phyloP scores from a whole-genome alignment of 2,329 filamentous ascomycete genomes.

The Hawksworthiomyces lignivorus region DNA sequence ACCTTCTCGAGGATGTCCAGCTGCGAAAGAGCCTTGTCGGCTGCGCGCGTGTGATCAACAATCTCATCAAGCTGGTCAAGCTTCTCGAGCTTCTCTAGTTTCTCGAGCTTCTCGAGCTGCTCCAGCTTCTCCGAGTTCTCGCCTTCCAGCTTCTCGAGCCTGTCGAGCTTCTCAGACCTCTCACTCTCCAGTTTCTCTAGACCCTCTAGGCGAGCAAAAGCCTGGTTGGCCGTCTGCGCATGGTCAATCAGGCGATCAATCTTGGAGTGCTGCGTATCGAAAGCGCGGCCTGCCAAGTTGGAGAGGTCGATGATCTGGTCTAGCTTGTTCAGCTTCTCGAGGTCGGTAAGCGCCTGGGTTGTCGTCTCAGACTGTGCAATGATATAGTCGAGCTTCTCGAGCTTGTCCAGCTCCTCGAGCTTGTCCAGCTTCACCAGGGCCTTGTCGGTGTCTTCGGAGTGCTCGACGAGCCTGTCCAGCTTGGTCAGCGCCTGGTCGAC shows the following conservation, averaged over 20 bases:
- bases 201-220: neutral
- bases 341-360: conserved; percentile 35
- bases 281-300: conserved; percentile 10
- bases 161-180: conserved; percentile 5
- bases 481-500: conserved; percentile 9
- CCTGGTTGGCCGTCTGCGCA: conserved; percentile 3
- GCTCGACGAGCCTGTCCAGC: conserved; percentile 14
- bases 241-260: conserved; percentile 11
- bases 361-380: conserved; percentile 59
- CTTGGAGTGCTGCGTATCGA: conserved; percentile 13
- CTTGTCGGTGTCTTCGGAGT: conserved; percentile 11
- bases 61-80: conserved; percentile 46
- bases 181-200: neutral
- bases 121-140: neutral
- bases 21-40: conserved; percentile 43
- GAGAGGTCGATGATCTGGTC: conserved; percentile 11
- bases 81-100: conserved; percentile 33
- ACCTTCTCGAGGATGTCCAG: conserved; percentile 55
- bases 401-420: conserved; percentile 9
- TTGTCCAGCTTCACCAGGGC: conserved; percentile 5
- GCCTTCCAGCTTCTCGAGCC: conserved; percentile 33
- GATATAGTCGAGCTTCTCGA: conserved; percentile 32
- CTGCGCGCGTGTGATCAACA: conserved; percentile 56
- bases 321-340: conserved; percentile 14
- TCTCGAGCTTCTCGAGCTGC: neutral